Base-by-base conservation (phyloP, 2,329 filamentous ascomycete species). In the Fusarium xylarioides region DNA sequence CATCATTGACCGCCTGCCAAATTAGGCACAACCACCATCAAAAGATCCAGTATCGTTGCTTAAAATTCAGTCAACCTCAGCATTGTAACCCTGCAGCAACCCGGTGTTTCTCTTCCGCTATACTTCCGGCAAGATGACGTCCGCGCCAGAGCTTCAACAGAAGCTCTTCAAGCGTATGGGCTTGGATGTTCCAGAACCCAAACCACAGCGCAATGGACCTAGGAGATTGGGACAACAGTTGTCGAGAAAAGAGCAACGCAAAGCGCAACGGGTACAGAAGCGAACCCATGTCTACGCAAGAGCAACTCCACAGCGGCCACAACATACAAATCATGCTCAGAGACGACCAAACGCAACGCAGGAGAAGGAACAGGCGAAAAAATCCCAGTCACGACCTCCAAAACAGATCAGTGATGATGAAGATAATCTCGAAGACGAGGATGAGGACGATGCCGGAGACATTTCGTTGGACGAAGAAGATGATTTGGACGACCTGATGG, bases 161-260 rank as follows among this genome's bases (percentile, higher is more conserved):
- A 82, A 82, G 74, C 74, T 84, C 54, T 80, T 82, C 58, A 82
- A 80, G 61, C 79, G 76, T 21, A 80, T 84, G 61, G 82, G 82
- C 10, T 64, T 84, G 61, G 77, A 79, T 53, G 70, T 77, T 5
- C 77, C 80, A 15, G 76, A 75, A 16, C 70, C 59, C 23, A 72
- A 56, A 44, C 53, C 73, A 15, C 62, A 67, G 14, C 63, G 55
- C 49, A 68, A 69, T 19, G 60, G 66, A 37, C 47, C 32, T 42
- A 49, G 30, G 18, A 55, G 77, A 63, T 63, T 74, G 63, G 69
- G 73, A 50, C 69, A 57, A 59, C 68, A 71, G 28, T 47, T 64
- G 21, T 77, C 76, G 21, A 86, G 91, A 74, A 93, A 93, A 83
- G 90, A 92, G 60, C 87, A 89, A 66, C 88, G 93, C 63, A 93